A percentile compares a stretch with the other conserved stretches of the same genome.
Conservation (phyloP, 2,329 filamentous ascomycete genomes). For the Cryphonectria nitschkei region DNA sequence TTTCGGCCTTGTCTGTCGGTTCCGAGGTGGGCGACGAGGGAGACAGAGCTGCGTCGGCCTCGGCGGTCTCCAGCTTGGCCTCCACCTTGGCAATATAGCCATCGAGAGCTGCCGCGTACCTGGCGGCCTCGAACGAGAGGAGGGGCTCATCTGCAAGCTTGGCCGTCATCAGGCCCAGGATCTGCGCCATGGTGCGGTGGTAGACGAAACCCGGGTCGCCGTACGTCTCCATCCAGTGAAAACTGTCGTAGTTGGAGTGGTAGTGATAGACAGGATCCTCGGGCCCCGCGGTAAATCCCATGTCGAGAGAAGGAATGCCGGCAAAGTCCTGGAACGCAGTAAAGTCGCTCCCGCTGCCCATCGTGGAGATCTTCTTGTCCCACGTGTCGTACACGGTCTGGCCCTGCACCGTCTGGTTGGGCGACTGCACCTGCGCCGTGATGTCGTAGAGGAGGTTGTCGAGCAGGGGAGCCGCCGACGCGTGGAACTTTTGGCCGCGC, state of each 20-base stretch:
- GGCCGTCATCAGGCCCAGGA: conserved; percentile 65
- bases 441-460: conserved; percentile 54
- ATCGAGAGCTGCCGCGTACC: conserved; percentile 63
- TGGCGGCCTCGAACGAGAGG: conserved; percentile 65
- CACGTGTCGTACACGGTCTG: conserved; percentile 48
- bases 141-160: conserved; percentile 65
- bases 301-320: conserved; percentile 52
- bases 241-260: conserved; percentile 83
- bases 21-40: conserved; percentile 23
- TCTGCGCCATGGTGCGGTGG: conserved; percentile 67
- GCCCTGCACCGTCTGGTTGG: conserved; percentile 41
- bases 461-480: conserved; percentile 64
- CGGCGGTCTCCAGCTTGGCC: conserved; percentile 45
- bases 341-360: conserved; percentile 70
- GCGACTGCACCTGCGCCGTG: conserved; percentile 26
- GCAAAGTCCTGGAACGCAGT: conserved; percentile 68
- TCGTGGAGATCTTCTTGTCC: conserved; percentile 51
- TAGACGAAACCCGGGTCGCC: conserved; percentile 71
- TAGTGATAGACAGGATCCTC: conserved; percentile 71
- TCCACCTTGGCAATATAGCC: conserved; percentile 57
- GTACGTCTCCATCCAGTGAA: conserved; percentile 80
- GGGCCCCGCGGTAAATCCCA: conserved; percentile 51
- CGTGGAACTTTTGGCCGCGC: conserved; percentile 57
- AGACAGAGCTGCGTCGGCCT: conserved; percentile 11
- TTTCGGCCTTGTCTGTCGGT: conserved; percentile 30